Conservation (phyloP, 2,329 filamentous ascomycete species). For the Pyrenochaeta sp. region DNA sequence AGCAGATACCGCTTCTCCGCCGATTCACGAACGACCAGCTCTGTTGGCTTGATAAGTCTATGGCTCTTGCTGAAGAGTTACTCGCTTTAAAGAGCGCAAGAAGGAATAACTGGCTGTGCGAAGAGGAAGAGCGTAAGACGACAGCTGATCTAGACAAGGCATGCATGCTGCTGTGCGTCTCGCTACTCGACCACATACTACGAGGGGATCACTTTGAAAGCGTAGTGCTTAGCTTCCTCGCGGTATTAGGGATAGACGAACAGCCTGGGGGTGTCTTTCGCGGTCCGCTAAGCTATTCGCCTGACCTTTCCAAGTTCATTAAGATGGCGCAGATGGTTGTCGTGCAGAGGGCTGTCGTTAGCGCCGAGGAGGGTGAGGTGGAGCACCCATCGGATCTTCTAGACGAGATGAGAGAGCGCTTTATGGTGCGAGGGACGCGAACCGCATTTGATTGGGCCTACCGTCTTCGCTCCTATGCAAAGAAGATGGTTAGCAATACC, state of each 20-base stretch:
- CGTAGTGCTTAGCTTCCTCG: constrained; percentile 20
- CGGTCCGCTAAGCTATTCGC: constrained; percentile 12
- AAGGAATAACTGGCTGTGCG: neutral
- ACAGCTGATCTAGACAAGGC: neutral
- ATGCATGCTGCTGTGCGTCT: constrained; percentile 22
- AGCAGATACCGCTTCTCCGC: constrained; percentile 1
- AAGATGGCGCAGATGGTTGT: constrained; percentile 32
- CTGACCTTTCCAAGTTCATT: constrained; percentile 25
- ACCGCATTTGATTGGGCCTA: constrained; percentile 10
- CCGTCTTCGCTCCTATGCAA: constrained; percentile 8
- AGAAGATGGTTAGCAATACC: constrained; percentile 9
- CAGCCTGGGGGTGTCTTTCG: constrained; percentile 5
- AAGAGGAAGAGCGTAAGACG: neutral
- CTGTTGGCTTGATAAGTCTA: neutral
- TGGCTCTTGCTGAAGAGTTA: constrained; percentile 4
- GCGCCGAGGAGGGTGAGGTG: constrained; percentile 4
- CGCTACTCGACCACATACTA: constrained; percentile 23
- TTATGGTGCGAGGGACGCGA: constrained; percentile 15
- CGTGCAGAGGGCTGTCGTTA: constrained; percentile 14
- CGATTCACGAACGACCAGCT: constrained; percentile 13
- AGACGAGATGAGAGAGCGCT: constrained; percentile 21
- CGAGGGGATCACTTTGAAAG: constrained; percentile 22
- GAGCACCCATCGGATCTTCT: constrained; percentile 16
- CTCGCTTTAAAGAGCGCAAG: neutral
- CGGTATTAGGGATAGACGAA: constrained; percentile 14